Evolutionary conservation across 257 asterid species (phyloP), one percentile per base, ranked within the genome.

Genomic region (Phtheirospermum japonicum): DNA sequence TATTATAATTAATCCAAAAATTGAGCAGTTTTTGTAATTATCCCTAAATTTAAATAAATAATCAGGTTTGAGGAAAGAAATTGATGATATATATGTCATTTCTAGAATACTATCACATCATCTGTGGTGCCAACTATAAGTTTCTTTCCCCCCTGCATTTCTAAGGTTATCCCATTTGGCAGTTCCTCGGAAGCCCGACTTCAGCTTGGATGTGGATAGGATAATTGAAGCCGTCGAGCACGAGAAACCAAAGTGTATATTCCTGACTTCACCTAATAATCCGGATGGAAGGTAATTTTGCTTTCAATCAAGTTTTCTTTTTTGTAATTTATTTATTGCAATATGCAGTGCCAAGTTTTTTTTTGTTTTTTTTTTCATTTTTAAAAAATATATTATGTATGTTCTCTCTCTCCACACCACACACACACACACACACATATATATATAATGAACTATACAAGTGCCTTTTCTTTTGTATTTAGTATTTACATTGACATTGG

Each of bases 231-330:
- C 81, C 53, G 81, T 89, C 74, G 83, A 85, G 80, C 78, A 48
- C 76, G 97, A 93, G 75, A 93, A 83, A 64, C 99, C 99, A 3
- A 93, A 89, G 77, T 85, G 95, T 71, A 85, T 93, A 79, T 89
- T 93, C 71, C 74, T 93, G 71, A 93, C 97, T 53, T 93, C 99
- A 16, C 97, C 99, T 40, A 89, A 93, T 78, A 93, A 93, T 75
- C 99, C 99, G 55, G 99, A 93, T 83, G 97, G 99, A 75, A 93
- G 99, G 99, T 89, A 70, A 42, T 19, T 63, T 46, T 71, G 18
- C 31, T 32, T 59, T 67, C 56, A 46, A 40, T 65, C 30, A 20
- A 55, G 48, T 57, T 63, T 26, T 49, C 42, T 37, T 39, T 31
- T 51, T 59, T 28, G 62, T 30, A 39, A 50, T 16, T 68, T 18